Conservation (phyloP, 78 protist species). For the Creolimax fragrantissima region DNA sequence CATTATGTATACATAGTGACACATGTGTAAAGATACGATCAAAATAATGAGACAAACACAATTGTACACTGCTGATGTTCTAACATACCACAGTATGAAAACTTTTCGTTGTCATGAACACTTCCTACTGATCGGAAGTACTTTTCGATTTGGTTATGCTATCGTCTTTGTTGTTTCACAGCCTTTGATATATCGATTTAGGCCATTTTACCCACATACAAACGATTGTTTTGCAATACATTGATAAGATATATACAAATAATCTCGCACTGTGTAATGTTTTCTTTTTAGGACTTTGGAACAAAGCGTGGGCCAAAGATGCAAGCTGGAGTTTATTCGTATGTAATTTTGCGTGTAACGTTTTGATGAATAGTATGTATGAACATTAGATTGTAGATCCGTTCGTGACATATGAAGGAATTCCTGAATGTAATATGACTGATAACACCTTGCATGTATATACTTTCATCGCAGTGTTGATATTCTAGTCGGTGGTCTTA, state of each 20-base stretch:
- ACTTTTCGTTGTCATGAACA: not conserved
- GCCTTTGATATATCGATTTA: not conserved
- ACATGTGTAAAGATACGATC: not conserved
- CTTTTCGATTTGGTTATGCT: not conserved
- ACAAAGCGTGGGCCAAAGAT: not conserved
- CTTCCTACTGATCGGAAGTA: not conserved
- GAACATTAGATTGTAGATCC: too few relatives aligned
- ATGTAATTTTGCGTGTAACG: too few relatives aligned
- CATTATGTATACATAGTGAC: not conserved
- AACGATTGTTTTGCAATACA: not conserved
- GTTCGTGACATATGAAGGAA: too few relatives aligned
- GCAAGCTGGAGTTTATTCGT: not conserved
- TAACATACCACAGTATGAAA: too few relatives aligned
- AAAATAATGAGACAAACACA: not conserved
- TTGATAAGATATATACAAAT: not conserved
- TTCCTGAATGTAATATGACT: too few relatives aligned
- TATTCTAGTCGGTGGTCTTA: not conserved
- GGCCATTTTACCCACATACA: not conserved
- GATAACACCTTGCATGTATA: too few relatives aligned
- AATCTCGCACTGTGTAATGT: not conserved
- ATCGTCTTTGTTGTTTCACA: not conserved
- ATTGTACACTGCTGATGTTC: not conserved
- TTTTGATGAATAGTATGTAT: too few relatives aligned
- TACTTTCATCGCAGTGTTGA: not conserved
- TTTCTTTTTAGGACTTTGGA: not conserved